Percentiles rank a stretch among this genome's conserved stretches.
Conservation (phyloP, 805 yeast genomes). For the Starmerella geochares region DNA sequence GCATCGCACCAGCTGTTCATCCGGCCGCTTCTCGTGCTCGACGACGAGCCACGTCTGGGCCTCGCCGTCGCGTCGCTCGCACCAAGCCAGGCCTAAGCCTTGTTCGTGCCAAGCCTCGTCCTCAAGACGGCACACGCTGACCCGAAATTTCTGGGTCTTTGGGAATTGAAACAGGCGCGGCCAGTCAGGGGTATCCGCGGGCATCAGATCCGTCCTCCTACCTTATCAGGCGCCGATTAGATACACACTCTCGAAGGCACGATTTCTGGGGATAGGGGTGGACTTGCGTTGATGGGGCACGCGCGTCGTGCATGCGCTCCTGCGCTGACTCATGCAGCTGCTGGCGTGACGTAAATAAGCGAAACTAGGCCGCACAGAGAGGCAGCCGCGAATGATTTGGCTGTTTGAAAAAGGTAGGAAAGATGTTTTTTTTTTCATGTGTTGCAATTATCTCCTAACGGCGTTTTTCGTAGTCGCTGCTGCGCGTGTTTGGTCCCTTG, state of each 20-base stretch:
- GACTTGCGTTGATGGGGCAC: background rate
- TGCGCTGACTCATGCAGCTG: slow-evolving; percentile 1
- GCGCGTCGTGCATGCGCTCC: slow-evolving; percentile 5
- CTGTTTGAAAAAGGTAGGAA: too few relatives aligned
- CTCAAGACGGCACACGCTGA: slow-evolving; percentile 76
- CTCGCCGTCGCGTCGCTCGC: slow-evolving; percentile 40
- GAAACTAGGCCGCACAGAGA: too few relatives aligned
- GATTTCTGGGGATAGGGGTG: background rate
- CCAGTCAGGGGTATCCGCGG: slow-evolving; percentile 10
- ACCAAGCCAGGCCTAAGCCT: slow-evolving; percentile 86
- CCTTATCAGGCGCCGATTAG: slow-evolving; percentile 1
- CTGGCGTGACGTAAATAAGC: background rate
- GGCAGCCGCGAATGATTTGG: too few relatives aligned
- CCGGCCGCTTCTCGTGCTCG: slow-evolving; percentile 53
- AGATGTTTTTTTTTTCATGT: too few relatives aligned
- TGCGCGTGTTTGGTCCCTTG: too few relatives aligned
- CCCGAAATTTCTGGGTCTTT: slow-evolving; percentile 52
- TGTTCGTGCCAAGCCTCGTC: slow-evolving; percentile 82
- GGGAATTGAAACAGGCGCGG: slow-evolving; percentile 34
- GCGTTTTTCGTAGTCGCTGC: too few relatives aligned
- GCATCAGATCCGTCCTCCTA: background rate
- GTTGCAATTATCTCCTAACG: too few relatives aligned
- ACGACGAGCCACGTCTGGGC: slow-evolving; percentile 50
- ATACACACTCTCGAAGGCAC: background rate
- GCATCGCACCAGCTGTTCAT: slow-evolving; percentile 52